Evolutionary conservation across 148 eudicot genomes (phyloP).

Genomic region (Vaccinium corymbosum): DNA sequence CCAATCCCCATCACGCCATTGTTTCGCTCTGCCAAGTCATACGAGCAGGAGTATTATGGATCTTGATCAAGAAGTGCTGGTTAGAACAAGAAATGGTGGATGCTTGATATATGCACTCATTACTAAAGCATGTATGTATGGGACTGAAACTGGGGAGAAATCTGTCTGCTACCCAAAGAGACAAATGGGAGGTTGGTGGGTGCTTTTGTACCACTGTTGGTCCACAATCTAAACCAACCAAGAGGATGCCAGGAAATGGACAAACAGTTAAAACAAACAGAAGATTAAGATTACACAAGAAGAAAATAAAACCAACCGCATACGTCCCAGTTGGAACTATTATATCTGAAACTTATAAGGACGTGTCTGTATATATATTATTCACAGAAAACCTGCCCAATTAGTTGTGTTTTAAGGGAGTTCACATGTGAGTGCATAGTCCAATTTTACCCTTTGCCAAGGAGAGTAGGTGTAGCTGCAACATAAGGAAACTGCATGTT

Average conservation of each 20-base stretch:
- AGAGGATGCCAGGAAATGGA: background rate
- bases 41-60: conserved; percentile 12
- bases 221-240: background rate
- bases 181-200: background rate
- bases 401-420: conserved; percentile 1
- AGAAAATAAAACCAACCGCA: background rate
- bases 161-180: background rate
- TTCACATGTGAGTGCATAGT: background rate
- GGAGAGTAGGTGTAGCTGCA: conserved; percentile 37
- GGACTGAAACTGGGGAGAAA: background rate
- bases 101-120: background rate
- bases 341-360: background rate
- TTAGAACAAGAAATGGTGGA: background rate
- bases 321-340: background rate
- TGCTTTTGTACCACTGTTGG: background rate
- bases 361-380: background rate
- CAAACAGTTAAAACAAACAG: background rate
- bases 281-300: background rate
- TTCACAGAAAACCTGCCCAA: background rate
- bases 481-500: conserved; percentile 37
- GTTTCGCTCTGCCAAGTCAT: conserved; percentile 51
- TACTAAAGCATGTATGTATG: background rate
- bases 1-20: conserved; percentile 90
- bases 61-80: background rate
- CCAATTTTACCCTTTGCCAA: conserved; percentile 61